Evolutionary conservation across 345 rosid species (phyloP), one percentile per base, ranked within the genome.

Genomic region (Heritiera littoralis): DNA sequence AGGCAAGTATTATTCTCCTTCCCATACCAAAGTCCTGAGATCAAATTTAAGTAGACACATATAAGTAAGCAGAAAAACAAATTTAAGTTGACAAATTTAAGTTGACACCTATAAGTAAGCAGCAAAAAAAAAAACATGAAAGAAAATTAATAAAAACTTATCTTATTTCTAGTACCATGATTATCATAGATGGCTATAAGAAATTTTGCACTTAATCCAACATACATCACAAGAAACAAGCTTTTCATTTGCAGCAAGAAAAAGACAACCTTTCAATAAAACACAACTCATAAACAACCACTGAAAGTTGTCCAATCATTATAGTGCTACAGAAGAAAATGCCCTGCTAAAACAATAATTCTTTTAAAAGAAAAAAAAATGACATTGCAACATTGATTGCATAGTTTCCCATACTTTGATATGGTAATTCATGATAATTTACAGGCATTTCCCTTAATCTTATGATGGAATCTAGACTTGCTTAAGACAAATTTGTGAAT

Each of bases 1-100:
- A 93, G 43, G 96, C 94, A 77, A 97, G 93, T 46, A 90, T 80
- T 80, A 97, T 84, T 83, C 80, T 93, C 92, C 88, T 97, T 72
- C 98, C 92, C 0, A 91, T 66, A 48, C 89, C 88, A 81, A 89
- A 87, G 56, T 91, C 98, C 99, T 97, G 92, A 76, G 86, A 76
- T 28, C 77, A 77, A 75, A 71, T 58, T 67, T 48, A 66, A 65
- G 59, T 5, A 52, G 23, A 51, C 32, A 66, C 17, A 52, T 48
- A 77, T 35, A 35, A 35, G 38, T 35, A 35, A 1, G 38, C 38
- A 43, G 3, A 59, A 73, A 73, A 35, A 5, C 55, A 51, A 51
- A 20, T 23, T 23, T 23, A 23, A 23, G 28, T 23, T 23, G 28
- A 23, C 18, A 66, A 51, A 20, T 23, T 23, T 23, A 23, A 23